Base-by-base conservation (phyloP, 2,329 filamentous ascomycete species). In the Albophoma yamanashiensis region DNA sequence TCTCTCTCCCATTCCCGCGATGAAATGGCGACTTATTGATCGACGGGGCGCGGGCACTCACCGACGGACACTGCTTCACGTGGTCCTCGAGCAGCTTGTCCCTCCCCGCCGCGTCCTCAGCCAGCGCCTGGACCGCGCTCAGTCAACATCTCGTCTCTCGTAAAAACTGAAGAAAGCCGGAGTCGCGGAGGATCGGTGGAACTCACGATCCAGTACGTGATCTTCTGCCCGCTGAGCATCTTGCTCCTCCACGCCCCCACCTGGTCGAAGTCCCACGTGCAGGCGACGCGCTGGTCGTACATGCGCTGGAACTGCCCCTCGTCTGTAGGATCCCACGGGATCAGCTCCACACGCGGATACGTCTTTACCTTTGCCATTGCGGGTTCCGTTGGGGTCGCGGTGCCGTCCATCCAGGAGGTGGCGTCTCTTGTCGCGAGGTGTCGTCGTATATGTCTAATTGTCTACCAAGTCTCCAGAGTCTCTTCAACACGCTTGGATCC, bases 281-380 rank as follows among this genome's bases (percentile, higher is more conserved):
- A 81, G 4, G 74, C 73, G 15, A 78, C 64, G 17, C 78, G 74
- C 65, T 80, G 78, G 36, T 74, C 69, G 45, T 71, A 67, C 66
- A 80, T 66, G 43, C 78, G 69, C 59, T 74, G 62, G 40, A 70
- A 66, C 59, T 80, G 78, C n/a, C 67, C 66, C 11, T 69, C 68
- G 53, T 71, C 75, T 20, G 63, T 65, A 12, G 74, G 67, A 60
- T 81, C 77, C 74, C 75, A 81, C 11, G 78, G 77, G 25, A 80
- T 67, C 45, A 80, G 69, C 59, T 68, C 55, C 17, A 77, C 63
- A 56, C 68, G 68, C 36, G 50, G 40, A 45, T 59, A 34, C 27
- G 56, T 45, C 31, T 45, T 40, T n/a, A 15, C 52, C 27, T 17
- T n/a, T 8, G n/a, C 31, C 20, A 22, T 36, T 34, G 31, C 50